Evolutionary conservation across 2,329 filamentous ascomycete species (phyloP).

Genomic region (Phaeosphaeria sp.): DNA sequence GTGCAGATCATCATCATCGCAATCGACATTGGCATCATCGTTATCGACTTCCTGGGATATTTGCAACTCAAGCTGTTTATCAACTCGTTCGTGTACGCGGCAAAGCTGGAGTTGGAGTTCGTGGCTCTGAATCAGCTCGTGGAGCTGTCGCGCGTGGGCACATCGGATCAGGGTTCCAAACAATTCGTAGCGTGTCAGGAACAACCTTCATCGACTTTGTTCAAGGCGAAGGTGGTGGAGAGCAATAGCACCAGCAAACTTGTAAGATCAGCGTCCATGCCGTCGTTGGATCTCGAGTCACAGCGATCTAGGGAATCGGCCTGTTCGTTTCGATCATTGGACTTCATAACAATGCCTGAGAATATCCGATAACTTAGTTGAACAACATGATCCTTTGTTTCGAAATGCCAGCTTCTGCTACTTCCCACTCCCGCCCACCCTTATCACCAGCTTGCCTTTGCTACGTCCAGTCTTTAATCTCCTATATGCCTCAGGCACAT

Average conservation of each 20-base stretch:
- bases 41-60: neutral
- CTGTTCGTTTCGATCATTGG: neutral
- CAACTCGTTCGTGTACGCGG: neutral
- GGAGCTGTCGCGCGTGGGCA: neutral
- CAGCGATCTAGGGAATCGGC: neutral
- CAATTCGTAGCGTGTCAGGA: neutral
- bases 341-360: neutral
- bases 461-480: conserved; percentile 62
- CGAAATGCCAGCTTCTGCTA: neutral
- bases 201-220: neutral
- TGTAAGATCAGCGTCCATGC: neutral
- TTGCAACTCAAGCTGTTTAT: neutral
- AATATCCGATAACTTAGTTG: neutral
- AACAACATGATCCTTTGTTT: neutral
- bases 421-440: neutral
- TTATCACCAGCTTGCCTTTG: conserved; percentile 64
- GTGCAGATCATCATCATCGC: neutral
- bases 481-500: conserved; percentile 62
- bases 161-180: neutral
- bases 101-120: neutral
- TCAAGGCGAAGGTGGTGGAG: neutral
- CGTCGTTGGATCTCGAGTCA: neutral
- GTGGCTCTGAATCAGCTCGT: neutral
- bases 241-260: neutral
- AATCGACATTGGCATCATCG: neutral